A percentile compares a stretch with the other conserved stretches of the same genome.
Conservation (phyloP, 768 basidiomycete genomes). For the Cyclocybe cylindracea region DNA sequence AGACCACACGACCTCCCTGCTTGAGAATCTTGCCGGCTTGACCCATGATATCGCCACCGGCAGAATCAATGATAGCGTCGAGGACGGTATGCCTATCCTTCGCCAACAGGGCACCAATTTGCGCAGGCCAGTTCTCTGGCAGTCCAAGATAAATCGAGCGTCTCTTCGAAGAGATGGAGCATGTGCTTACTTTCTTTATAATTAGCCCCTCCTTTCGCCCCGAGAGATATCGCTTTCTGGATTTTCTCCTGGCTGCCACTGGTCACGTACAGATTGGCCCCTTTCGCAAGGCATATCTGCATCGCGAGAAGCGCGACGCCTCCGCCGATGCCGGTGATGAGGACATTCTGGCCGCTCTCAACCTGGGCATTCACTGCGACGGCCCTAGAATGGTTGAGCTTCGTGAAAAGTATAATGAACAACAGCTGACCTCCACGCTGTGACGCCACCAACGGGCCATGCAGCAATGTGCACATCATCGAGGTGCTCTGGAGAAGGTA, state of each 20-base stretch:
- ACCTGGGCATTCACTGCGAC: slow-evolving; percentile 66
- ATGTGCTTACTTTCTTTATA: slow-evolving; percentile 61
- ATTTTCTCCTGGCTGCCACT: slow-evolving; percentile 74
- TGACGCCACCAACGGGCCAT: slow-evolving; percentile 77
- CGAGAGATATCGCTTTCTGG: slow-evolving; percentile 59
- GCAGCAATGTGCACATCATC: slow-evolving; percentile 70
- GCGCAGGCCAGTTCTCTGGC: slow-evolving; percentile 52
- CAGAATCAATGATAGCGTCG: slow-evolving; percentile 70
- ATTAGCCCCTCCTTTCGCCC: slow-evolving; percentile 75
- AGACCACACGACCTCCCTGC: slow-evolving; percentile 57
- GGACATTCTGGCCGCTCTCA: slow-evolving; percentile 63
- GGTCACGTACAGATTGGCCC: slow-evolving; percentile 83
- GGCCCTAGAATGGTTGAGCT: slow-evolving; percentile 43
- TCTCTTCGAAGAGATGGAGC: neutral
- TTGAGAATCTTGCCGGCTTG: slow-evolving; percentile 52
- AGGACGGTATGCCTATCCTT: slow-evolving; percentile 34
- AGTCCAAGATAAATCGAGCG: neutral
- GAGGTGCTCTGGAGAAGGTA: slow-evolving; percentile 66
- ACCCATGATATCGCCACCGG: slow-evolving; percentile 63
- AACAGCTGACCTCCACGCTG: slow-evolving; percentile 75
- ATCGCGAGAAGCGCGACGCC: slow-evolving; percentile 80
- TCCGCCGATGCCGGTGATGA: slow-evolving; percentile 83
- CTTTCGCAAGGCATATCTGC: slow-evolving; percentile 73
- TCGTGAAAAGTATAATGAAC: neutral
- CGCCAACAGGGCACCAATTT: slow-evolving; percentile 45